Conservation (phyloP, 2,329 filamentous ascomycete species). For the Colletotrichum tanaceti region DNA sequence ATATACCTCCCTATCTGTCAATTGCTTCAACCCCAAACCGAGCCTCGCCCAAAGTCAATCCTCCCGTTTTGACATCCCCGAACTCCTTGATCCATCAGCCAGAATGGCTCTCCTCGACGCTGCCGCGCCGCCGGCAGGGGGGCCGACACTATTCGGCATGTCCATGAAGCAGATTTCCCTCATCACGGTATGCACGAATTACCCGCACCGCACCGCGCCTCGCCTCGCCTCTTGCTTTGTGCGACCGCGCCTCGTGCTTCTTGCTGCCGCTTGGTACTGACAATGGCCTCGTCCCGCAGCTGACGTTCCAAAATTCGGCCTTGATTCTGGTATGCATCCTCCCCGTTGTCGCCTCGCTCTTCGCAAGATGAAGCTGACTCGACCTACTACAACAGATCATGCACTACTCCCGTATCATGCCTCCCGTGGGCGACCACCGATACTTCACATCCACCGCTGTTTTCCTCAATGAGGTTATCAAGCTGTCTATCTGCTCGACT, state of each 20-base stretch:
- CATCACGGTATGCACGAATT: constrained; percentile 43
- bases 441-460: constrained; percentile 96
- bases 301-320: constrained; percentile 82
- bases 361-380: constrained; percentile 22
- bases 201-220: not conserved
- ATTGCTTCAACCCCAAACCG: not conserved
- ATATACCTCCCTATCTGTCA: too few species aligned
- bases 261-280: constrained; percentile 26
- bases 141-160: constrained; percentile 66
- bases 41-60: constrained; percentile 12
- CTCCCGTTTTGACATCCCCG: constrained; percentile 15
- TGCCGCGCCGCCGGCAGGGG: constrained; percentile 51
- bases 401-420: constrained; percentile 96
- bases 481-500: constrained; percentile 85
- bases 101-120: constrained; percentile 58
- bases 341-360: not conserved
- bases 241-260: not conserved
- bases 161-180: constrained; percentile 77
- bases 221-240: not conserved
- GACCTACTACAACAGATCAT: constrained; percentile 72
- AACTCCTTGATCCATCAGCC: constrained; percentile 25
- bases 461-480: constrained; percentile 92
- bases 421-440: constrained; percentile 81
- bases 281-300: constrained; percentile 57
- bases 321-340: constrained; percentile 70